Conservation (phyloP, 306 rosid species). For the Cicer arietinum region DNA sequence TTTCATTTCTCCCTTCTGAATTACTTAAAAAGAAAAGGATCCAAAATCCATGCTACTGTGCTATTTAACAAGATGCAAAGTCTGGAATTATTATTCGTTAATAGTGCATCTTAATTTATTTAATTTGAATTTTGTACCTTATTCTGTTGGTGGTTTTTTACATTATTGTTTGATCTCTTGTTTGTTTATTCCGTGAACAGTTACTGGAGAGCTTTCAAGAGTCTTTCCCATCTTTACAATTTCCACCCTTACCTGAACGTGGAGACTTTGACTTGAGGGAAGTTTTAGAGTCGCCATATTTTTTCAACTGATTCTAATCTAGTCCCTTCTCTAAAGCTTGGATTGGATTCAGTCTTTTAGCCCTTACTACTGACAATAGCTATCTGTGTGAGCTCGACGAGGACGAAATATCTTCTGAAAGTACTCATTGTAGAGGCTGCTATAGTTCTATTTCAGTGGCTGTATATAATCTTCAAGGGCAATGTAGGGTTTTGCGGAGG, state of each 20-base stretch:
- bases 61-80: slow-evolving; percentile 20
- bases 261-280: slow-evolving; percentile 77
- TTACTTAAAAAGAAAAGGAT: slow-evolving; percentile 6
- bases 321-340: slow-evolving; percentile 34
- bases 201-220: slow-evolving; percentile 72
- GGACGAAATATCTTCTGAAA: slow-evolving; percentile 28
- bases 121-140: not conserved
- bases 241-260: slow-evolving; percentile 87
- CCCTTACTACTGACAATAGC: slow-evolving; percentile 39
- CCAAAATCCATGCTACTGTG: slow-evolving; percentile 1
- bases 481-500: slow-evolving; percentile 44
- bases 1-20: slow-evolving; percentile 20
- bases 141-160: not conserved
- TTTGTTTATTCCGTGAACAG: slow-evolving; percentile 55
- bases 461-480: slow-evolving; percentile 42
- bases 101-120: not conserved
- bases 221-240: slow-evolving; percentile 69
- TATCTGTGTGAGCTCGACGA: slow-evolving; percentile 35
- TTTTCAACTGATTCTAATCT: slow-evolving; percentile 71
- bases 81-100: not conserved
- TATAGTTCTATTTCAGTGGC: slow-evolving; percentile 17
- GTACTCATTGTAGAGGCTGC: slow-evolving; percentile 34
- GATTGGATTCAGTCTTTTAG: slow-evolving; percentile 33
- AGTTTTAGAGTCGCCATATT: slow-evolving; percentile 85
- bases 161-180: slow-evolving; percentile 31